Percentiles rank a stretch among this genome's conserved stretches.
phyloP scores from a whole-genome alignment of 176 grass and related monocot species.

The Zoysia japonica region DNA sequence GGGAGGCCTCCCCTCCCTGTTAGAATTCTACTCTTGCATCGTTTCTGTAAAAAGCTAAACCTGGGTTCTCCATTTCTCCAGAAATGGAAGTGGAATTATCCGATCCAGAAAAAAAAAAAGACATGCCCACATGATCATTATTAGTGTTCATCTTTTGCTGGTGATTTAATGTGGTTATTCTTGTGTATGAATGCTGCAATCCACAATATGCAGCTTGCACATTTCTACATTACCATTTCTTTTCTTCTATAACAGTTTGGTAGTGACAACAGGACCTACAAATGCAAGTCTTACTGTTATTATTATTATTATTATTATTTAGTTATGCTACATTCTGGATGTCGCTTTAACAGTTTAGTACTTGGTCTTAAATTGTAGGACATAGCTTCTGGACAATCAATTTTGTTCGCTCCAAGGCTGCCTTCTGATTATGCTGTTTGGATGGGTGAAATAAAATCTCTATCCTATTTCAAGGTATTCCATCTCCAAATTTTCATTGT shows the following conservation, averaged over 20 bases:
- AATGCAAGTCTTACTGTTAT: background rate
- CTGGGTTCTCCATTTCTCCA: no score
- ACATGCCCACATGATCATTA: no score
- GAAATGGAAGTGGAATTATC: no score
- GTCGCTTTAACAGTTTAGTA: background rate
- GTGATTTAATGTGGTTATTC: no score
- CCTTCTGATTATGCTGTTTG: conserved; percentile 95
- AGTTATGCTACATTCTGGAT: background rate
- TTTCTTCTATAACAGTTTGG: background rate
- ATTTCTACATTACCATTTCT: no score
- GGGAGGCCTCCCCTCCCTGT: no score
- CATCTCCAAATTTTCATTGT: background rate
- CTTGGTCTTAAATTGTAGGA: conserved; percentile 55
- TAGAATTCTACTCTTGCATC: no score
- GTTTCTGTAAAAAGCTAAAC: no score
- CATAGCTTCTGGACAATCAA: conserved; percentile 69
- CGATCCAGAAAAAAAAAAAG: no score
- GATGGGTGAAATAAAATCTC: conserved; percentile 90
- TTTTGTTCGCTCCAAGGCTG: conserved; percentile 87
- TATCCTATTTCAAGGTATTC: conserved; percentile 64
- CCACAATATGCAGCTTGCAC: no score
- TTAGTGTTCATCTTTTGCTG: no score
- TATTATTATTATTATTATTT: conserved; percentile 8
- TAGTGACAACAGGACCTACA: background rate
- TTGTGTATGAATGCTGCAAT: no score